Base-by-base conservation (phyloP, 2,329 filamentous ascomycete genomes). In the Nigrospora osmanthi region DNA sequence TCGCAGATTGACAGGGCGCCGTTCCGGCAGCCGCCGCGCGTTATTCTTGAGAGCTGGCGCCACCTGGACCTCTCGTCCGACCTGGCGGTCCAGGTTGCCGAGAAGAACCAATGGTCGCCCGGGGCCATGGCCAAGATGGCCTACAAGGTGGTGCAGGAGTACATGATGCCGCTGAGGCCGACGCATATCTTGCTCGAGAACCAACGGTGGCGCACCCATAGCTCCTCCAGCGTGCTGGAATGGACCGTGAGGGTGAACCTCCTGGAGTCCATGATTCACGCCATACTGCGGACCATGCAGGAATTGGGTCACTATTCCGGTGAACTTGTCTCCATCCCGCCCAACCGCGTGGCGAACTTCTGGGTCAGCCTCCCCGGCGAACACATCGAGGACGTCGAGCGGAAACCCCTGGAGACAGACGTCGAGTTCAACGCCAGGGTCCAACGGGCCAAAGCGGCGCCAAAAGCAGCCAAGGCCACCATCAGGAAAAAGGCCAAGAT, bases 211-310 rank as follows among this genome's bases (percentile, higher is more conserved):
- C 81, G 88, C 3, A 82, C 80, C 3, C 75, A 72, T n/a, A 78
- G 84, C 10, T 73, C 68, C 0, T 66, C 77, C 0, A 75, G 80
- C 0, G 80, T 94, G 2, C 78, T 82, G 48, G 87, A 94, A 63
- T 94, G 88, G 88, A 91, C 87, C 3, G 60, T 93, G 35, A 73
- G 87, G 1, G 87, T 94, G 10, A 91, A 91, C 52, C 83, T 85
- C 55, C 75, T 94, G 17, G 88, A 94, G 61, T 80, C 81, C 4
- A 93, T 93, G 81, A 65, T 94, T 0, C 85, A 89, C 69, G 83
- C 84, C 10, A 73, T 81, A 12, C 62, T 91, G 34, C 70, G 74
- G 42, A 76, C 81, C 0, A 57, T 87, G 40, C 64, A 64, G 38
- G 60, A 65, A 15, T 61, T 73, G 40, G 66, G 65, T 1, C 46